A percentile compares a stretch with the other conserved stretches of the same genome.
Evolutionary conservation across 1,284 basidiomycete genomes (phyloP).

Genomic region (Ganoderma meredithae): DNA sequence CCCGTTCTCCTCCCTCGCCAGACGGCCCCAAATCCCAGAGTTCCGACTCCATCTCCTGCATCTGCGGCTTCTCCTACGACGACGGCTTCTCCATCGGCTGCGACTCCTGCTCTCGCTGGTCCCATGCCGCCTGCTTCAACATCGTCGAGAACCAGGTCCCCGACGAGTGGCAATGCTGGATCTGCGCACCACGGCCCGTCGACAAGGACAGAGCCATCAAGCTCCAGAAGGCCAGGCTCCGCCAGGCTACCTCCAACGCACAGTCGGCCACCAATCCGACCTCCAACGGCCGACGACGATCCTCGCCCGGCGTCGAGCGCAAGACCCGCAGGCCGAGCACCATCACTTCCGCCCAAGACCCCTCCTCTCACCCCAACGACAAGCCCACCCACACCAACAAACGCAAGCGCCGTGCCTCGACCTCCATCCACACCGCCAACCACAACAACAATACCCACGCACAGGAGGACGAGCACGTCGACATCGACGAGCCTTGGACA

Average conservation of each 20-base stretch:
- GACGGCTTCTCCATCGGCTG: conserved; percentile 95
- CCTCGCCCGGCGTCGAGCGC: conserved; percentile 51
- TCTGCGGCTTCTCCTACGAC: conserved; percentile 79
- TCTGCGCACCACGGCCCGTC: conserved; percentile 57
- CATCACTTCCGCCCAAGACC: conserved; percentile 44
- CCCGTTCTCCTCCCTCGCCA: background rate
- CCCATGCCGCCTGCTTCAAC: conserved; percentile 88
- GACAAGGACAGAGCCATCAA: conserved; percentile 56
- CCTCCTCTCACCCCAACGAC: background rate
- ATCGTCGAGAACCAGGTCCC: conserved; percentile 76
- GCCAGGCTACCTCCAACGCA: conserved; percentile 35
- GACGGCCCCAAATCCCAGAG: conserved; percentile 17
- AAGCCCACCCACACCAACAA: conserved; percentile 36
- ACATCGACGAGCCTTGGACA: conserved; percentile 55
- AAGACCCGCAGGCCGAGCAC: conserved; percentile 52
- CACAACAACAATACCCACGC: conserved; percentile 32
- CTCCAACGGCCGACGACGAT: conserved; percentile 3
- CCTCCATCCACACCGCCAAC: conserved; percentile 33
- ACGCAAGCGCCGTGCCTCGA: conserved; percentile 51
- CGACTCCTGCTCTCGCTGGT: conserved; percentile 90
- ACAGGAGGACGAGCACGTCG: conserved; percentile 55
- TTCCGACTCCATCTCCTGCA: conserved; percentile 66
- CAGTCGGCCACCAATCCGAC: conserved; percentile 38
- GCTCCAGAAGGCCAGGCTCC: conserved; percentile 50
- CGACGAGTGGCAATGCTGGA: conserved; percentile 76